phyloP scores from a whole-genome alignment of 495 filamentous ascomycete genomes.

The Podospora pseudocomata region DNA sequence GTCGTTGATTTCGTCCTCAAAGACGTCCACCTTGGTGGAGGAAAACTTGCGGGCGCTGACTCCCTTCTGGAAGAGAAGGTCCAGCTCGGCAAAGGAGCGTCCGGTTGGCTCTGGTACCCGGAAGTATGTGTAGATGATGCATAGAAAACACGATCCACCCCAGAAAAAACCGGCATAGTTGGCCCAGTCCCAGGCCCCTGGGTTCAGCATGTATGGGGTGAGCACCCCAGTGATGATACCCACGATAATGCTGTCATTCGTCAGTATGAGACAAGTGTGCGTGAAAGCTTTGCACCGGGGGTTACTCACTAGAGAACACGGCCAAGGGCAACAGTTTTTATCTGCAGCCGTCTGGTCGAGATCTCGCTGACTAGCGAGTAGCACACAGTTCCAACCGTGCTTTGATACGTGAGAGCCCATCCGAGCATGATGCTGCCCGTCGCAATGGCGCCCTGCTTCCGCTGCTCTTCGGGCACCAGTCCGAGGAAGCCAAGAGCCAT shows the following conservation, averaged over 20 bases:
- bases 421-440: conserved; percentile 68
- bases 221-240: conserved; percentile 66
- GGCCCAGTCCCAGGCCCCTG: conserved; percentile 68
- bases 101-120: conserved; percentile 69
- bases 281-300: too few species aligned
- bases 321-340: conserved; percentile 65
- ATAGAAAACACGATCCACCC: conserved; percentile 67
- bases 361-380: conserved; percentile 75
- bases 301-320: conserved; percentile 59
- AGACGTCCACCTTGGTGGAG: conserved; percentile 61
- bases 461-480: conserved; percentile 54
- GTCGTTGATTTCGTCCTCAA: conserved; percentile 56
- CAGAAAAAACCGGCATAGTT: conserved; percentile 83
- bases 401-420: conserved; percentile 71
- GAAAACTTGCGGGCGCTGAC: conserved; percentile 67
- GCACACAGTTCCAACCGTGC: conserved; percentile 73
- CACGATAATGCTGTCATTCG: conserved; percentile 54
- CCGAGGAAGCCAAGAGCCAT: conserved; percentile 72
- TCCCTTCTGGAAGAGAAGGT: conserved; percentile 64
- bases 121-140: conserved; percentile 72
- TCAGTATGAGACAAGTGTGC: neutral
- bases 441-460: conserved; percentile 56
- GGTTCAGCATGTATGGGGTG: conserved; percentile 75
- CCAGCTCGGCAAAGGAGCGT: conserved; percentile 69
- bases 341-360: conserved; percentile 67